Conservation (phyloP, 140 eudicot genomes). For the Ambrosia hybrid region DNA sequence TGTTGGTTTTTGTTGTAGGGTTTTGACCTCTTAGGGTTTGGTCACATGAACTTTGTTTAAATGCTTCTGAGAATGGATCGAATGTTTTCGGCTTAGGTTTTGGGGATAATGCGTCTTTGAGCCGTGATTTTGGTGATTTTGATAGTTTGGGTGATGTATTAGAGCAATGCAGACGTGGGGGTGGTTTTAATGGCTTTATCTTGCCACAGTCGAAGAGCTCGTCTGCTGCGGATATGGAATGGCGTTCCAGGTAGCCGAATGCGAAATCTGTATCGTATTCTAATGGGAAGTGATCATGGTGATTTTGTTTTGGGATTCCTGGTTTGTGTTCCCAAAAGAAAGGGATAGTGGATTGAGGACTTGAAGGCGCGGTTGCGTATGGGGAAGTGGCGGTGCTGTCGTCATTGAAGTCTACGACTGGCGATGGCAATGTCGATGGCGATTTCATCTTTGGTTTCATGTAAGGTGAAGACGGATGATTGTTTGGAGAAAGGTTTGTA, state of each 20-base stretch:
- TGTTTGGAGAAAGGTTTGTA: slow-evolving; percentile 30
- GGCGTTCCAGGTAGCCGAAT: slow-evolving; percentile 62
- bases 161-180: slow-evolving; percentile 29
- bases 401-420: slow-evolving; percentile 51
- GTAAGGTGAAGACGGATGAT: slow-evolving; percentile 10
- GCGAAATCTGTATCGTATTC: slow-evolving; percentile 61
- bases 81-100: slow-evolving; percentile 33
- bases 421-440: slow-evolving; percentile 34
- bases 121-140: slow-evolving; percentile 22
- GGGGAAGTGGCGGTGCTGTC: slow-evolving; percentile 72
- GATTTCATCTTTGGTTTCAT: slow-evolving; percentile 39
- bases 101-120: slow-evolving; percentile 48
- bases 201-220: slow-evolving; percentile 82
- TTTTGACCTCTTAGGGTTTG: not conserved
- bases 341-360: slow-evolving; percentile 56
- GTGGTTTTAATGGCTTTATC: slow-evolving; percentile 75
- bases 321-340: slow-evolving; percentile 50
- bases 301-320: slow-evolving; percentile 28
- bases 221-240: slow-evolving; percentile 68
- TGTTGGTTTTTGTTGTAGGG: not conserved
- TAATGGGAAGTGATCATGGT: not conserved
- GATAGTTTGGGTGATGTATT: slow-evolving; percentile 32
- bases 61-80: slow-evolving; percentile 65
- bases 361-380: slow-evolving; percentile 71
- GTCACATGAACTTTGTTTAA: slow-evolving; percentile 40